Conservation (phyloP, 345 rosid species). For the Citrus glauca region DNA sequence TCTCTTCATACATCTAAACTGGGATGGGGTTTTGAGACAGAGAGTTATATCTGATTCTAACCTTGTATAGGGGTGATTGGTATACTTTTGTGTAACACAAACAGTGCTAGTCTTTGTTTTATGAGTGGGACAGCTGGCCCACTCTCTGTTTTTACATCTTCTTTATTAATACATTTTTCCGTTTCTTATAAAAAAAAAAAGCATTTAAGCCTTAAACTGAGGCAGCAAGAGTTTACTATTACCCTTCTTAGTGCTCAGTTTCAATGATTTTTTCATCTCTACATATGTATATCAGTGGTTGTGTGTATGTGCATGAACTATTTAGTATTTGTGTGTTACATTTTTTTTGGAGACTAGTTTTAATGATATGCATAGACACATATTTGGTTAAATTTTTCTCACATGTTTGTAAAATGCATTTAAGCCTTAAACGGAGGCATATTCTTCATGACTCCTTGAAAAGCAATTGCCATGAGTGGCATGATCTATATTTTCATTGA, state of each 20-base stretch:
- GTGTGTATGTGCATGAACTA: neutral
- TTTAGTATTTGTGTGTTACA: neutral
- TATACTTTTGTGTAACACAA: too few species aligned
- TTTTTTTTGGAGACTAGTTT: neutral
- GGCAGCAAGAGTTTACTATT: neutral
- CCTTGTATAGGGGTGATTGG: too few species aligned
- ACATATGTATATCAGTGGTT: neutral
- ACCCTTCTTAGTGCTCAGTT: neutral
- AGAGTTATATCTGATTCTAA: too few species aligned
- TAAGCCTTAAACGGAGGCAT: neutral
- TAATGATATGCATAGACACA: neutral
- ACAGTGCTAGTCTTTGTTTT: too few species aligned
- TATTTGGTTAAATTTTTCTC: neutral
- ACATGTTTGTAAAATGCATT: neutral
- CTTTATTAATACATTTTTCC: too few species aligned
- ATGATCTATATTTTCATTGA: neutral
- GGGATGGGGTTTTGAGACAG: too few species aligned
- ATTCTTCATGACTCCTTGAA: neutral
- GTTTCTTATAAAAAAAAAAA: too few species aligned
- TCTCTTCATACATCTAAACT: too few species aligned
- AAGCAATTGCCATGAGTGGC: neutral
- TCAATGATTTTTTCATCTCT: neutral
- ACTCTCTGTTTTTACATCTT: too few species aligned
- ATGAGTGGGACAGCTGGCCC: too few species aligned
- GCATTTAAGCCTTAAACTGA: too few species aligned